Evolutionary conservation across 768 basidiomycete genomes (phyloP), one percentile per base, ranked within the genome.

Genomic region (Suillus discolor): DNA sequence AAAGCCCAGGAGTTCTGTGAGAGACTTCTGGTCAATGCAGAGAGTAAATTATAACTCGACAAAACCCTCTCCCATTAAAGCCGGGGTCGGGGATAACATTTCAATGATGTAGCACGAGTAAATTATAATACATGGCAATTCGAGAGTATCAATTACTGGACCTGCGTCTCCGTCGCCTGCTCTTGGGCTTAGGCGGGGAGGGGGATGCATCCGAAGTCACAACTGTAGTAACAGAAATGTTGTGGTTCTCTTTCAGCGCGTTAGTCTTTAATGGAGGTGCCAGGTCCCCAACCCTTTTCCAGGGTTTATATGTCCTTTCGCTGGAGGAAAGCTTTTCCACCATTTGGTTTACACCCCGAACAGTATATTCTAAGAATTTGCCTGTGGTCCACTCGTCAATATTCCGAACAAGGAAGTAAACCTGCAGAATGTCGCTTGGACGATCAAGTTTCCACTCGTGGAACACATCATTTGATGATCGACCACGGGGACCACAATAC

Each of bases 361-460:
- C 71, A 45, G 85, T 75, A 47, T 77, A 77, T 13, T 79, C 68
- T 20, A 76, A 71, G 70, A 87, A 87, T 16, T 73, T 72, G 41
- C 74, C 72, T 28, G 76, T 75, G 1, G 85, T 87, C 85, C 84
- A 88, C 62, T 71, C 67, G 64, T 87, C 86, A 59, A 87, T 81
- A 64, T 87, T 85, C 61, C 80, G 79, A 59, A 86, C 77, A 18
- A 87, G 72, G 62, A 86, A 79, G 74, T 82, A 85, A 12, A 87
- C 79, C 66, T 82, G 69, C 2, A 84, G 73, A 55, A 85, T 85
- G 64, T 85, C 80, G 41, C 73, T 72, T 0, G 84, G 80, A 8
- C 71, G 69, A 34, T 81, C 77, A 53, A 87, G 69, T 31, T 80
- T 71, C 86, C 87, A 86, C 68, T 85, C 82, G 63, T 84, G 79